Conservation (phyloP, 176 grass and related monocot species). For the Aegilops longissima region DNA sequence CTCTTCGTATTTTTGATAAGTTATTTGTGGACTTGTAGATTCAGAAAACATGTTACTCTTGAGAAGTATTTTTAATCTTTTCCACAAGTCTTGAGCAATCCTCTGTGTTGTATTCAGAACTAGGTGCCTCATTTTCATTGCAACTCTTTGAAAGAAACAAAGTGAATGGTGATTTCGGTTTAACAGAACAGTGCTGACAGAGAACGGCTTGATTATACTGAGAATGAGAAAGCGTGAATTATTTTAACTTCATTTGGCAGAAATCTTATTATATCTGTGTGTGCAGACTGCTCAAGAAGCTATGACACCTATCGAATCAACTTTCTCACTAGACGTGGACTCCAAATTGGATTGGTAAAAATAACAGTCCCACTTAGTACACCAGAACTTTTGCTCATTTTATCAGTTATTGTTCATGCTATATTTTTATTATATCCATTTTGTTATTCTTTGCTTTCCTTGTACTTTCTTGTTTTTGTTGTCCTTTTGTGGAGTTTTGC, state of each 20-base stretch:
- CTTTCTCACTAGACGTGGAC: constrained; percentile 98
- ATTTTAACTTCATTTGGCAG: not conserved
- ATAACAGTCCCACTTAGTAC: constrained; percentile 2
- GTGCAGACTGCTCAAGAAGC: constrained; percentile 93
- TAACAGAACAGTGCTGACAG: not conserved
- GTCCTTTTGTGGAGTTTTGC: not conserved
- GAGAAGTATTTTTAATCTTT: not conserved
- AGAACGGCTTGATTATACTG: not conserved
- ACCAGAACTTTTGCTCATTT: constrained; percentile 17
- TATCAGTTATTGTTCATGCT: constrained; percentile 1
- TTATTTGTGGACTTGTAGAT: not conserved
- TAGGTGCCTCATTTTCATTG: not conserved
- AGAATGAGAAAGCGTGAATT: constrained; percentile 3
- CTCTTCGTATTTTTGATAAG: not conserved
- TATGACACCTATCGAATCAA: constrained; percentile 99
- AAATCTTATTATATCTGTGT: constrained; percentile 31
- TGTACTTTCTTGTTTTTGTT: not conserved
- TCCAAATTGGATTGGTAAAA: constrained; percentile 98
- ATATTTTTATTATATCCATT: not conserved
- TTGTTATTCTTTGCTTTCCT: not conserved
- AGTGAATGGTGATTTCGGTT: constrained; percentile 18
- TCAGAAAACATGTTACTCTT: not conserved
- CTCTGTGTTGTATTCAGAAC: not conserved
- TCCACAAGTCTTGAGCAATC: constrained; percentile 2
- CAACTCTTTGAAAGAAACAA: constrained; percentile 12